Evolutionary conservation across 1,284 basidiomycete species (phyloP), one percentile per base, ranked within the genome.

Genomic region (Ceratobasidium sp.): DNA sequence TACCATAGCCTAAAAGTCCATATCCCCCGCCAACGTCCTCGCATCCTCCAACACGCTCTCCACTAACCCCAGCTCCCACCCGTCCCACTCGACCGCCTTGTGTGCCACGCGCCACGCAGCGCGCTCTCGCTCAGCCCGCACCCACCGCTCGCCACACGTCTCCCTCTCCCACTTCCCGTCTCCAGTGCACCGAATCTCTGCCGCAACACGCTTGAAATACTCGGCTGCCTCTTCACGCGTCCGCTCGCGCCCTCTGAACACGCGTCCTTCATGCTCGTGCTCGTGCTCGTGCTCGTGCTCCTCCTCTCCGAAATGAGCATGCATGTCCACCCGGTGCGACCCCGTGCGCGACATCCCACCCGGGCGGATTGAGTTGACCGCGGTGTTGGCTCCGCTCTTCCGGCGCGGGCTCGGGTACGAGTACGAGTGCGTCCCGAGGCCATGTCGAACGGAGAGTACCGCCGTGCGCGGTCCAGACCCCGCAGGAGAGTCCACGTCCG

Each of bases 51-150:
- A 83, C 58, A 92, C 91, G 75, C 87, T 89, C 13, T 88, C 87
- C 1, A 91, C 87, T 29, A 94, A 83, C 0, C 91, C 92, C 79
- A 93, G 92, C 79, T 94, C 92, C 92, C 92, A 94, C 1, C 92
- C 92, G 79, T 93, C 92, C 92, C 92, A 93, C 79, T 94, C 92
- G 46, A 86, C 87, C 77, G 88, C 91, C 22, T 91, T 87, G 81
- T 93, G 92, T 2, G 90, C 91, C 81, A 90, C 86, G 53, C 92
- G 87, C 62, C 92, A 82, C 2, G 88, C 86, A 66, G 86, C 84
- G 4, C 92, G 90, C 19, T 85, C 79, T 3, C 85, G 82, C 80
- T 93, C 92, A 78, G 89, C 87, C 77, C 89, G 86, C 2, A 92
- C 83, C 92, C 92, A 93, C 79, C 88, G 22, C 82, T 82, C 41